These are phyloP conservation scores for Russula brevipes DNA, from an alignment of 768 basidiomycete genomes.

Conservation along the genomic window DNA sequence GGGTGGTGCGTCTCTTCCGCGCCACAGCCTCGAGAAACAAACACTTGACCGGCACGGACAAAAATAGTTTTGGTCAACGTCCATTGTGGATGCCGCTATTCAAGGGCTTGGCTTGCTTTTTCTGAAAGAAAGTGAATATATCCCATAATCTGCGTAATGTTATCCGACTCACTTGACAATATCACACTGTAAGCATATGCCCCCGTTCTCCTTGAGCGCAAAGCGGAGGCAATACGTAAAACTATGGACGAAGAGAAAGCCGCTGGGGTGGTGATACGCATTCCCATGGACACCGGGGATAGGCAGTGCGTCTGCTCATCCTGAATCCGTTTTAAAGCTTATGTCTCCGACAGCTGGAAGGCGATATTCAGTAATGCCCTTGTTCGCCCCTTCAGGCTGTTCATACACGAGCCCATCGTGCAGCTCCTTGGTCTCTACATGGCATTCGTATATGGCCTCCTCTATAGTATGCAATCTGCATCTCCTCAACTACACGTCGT, in stretches of 20 bases:
- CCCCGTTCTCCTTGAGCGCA: slow-evolving; percentile 40
- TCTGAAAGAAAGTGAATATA: slow-evolving; percentile 55
- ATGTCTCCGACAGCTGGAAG: slow-evolving; percentile 41
- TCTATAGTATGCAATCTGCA: slow-evolving; percentile 17
- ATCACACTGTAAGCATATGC: slow-evolving; percentile 28
- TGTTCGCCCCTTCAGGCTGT: slow-evolving; percentile 62
- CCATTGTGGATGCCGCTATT: slow-evolving; percentile 48
- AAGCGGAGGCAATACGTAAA: slow-evolving; percentile 45
- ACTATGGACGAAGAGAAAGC: slow-evolving; percentile 46
- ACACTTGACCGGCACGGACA: background rate
- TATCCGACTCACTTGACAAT: background rate
- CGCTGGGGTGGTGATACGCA: slow-evolving; percentile 37
- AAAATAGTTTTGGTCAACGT: slow-evolving; percentile 63
- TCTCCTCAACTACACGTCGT: background rate
- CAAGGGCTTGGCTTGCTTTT: slow-evolving; percentile 53
- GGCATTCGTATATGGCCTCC: slow-evolving; percentile 55
- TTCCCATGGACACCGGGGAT: slow-evolving; percentile 41
- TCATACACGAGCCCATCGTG: slow-evolving; percentile 56
- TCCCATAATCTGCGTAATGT: background rate
- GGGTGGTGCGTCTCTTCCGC: slow-evolving; percentile 47
- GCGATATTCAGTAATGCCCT: slow-evolving; percentile 49
- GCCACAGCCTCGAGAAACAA: background rate
- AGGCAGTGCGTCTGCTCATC: slow-evolving; percentile 37
- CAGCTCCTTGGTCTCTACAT: slow-evolving; percentile 64
- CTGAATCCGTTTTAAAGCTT: background rate